phyloP scores from a whole-genome alignment of 2,329 filamentous ascomycete genomes.

The Fusarium sp. region DNA sequence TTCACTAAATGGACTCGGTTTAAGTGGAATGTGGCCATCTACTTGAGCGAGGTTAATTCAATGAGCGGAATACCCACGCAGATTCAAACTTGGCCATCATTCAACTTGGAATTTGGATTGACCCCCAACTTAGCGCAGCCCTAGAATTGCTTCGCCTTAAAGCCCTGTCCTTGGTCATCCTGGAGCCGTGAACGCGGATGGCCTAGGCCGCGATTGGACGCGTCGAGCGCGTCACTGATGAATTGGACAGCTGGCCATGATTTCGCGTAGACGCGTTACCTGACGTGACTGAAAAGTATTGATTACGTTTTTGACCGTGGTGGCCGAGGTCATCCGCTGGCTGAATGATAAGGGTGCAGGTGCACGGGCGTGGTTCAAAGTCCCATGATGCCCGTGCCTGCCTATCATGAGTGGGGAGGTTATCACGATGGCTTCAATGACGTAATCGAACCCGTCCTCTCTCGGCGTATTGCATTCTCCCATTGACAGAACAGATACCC shows the following conservation, averaged over 20 bases:
- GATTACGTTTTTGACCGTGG: not conserved
- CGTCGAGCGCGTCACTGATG: not conserved
- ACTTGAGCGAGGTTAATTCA: no score
- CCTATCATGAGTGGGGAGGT: not conserved
- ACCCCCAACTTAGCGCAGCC: not conserved
- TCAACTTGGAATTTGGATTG: not conserved
- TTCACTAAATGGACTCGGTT: no score
- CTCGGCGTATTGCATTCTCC: not conserved
- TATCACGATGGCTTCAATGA: not conserved
- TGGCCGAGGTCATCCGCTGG: not conserved
- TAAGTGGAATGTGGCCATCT: no score
- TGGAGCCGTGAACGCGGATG: not conserved
- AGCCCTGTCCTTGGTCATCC: no score
- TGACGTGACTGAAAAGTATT: not conserved
- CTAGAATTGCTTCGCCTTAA: not conserved
- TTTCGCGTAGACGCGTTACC: not conserved
- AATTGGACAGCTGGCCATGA: not conserved
- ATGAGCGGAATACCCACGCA: not conserved
- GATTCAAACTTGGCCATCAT: not conserved
- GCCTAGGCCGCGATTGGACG: not conserved
- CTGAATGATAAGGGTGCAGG: not conserved
- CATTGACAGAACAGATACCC: not conserved
- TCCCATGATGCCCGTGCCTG: not conserved
- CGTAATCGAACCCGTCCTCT: not conserved
- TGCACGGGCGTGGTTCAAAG: not conserved